Percentiles rank a stretch among this genome's conserved stretches.
Conservation (phyloP, 352 stramenopile species). For the Globisporangium mamillatum region DNA sequence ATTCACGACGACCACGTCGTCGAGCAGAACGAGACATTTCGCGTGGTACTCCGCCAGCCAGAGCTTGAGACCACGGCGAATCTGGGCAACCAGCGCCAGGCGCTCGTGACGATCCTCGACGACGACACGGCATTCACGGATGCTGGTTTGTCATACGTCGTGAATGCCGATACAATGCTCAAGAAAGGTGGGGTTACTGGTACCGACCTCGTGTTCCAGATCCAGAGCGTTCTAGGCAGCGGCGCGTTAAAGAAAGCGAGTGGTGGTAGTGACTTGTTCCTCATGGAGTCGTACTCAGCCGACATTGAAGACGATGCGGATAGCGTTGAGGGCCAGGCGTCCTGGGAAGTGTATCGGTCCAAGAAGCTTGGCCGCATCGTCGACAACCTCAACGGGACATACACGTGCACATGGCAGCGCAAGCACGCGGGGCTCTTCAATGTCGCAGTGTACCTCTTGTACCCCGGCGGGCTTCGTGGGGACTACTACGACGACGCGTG, state of each 20-base stretch:
- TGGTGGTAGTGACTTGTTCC: slow-evolving; percentile 24
- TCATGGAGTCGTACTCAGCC: slow-evolving; percentile 41
- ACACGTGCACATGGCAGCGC: slow-evolving; percentile 50
- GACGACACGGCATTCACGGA: slow-evolving; percentile 44
- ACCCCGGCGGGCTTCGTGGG: slow-evolving; percentile 51
- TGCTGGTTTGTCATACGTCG: slow-evolving; percentile 37
- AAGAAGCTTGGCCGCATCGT: slow-evolving; percentile 23
- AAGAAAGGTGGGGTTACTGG: slow-evolving; percentile 39
- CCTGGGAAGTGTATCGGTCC: slow-evolving; percentile 19
- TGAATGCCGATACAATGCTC: slow-evolving; percentile 25
- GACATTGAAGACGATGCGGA: slow-evolving; percentile 18
- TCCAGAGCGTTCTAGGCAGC: slow-evolving; percentile 54
- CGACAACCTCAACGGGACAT: slow-evolving; percentile 33
- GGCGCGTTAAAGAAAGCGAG: slow-evolving; percentile 19
- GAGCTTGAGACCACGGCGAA: slow-evolving; percentile 20
- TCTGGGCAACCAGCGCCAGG: slow-evolving; percentile 60
- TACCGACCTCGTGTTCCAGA: slow-evolving; percentile 39
- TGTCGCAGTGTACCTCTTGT: slow-evolving; percentile 55
- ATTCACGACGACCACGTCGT: slow-evolving; percentile 89
- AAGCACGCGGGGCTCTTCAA: slow-evolving; percentile 43
- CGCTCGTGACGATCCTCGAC: slow-evolving; percentile 73
- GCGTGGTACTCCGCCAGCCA: slow-evolving; percentile 45
- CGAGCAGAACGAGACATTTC: slow-evolving; percentile 69
- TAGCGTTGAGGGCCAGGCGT: background rate
- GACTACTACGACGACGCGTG: slow-evolving; percentile 71